Conservation (phyloP, 805 yeast species). For the Hemisphaericaspora nanyangensis region DNA sequence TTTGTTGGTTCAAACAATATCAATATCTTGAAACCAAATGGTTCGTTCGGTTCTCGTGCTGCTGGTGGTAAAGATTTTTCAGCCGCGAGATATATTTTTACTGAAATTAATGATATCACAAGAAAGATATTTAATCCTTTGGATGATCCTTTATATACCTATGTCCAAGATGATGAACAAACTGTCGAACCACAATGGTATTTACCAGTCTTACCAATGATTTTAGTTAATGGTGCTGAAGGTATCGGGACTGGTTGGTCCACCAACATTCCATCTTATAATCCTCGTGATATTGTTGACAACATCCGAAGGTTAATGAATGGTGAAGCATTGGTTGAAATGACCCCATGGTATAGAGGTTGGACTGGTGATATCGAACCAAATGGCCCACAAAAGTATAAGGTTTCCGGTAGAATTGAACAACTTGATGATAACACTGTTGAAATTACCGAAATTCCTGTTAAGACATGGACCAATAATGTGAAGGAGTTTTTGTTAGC, state of each 20-base stretch:
- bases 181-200: slow-evolving; percentile 96
- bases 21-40: slow-evolving; percentile 81
- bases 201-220: slow-evolving; percentile 88
- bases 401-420: slow-evolving; percentile 75
- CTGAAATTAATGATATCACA: slow-evolving; percentile 76
- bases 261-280: slow-evolving; percentile 84
- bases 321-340: slow-evolving; percentile 62
- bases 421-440: slow-evolving; percentile 74
- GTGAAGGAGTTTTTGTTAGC: slow-evolving; percentile 80
- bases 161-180: slow-evolving; percentile 88
- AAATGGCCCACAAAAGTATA: slow-evolving; percentile 62
- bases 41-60: slow-evolving; percentile 94
- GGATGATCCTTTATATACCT: slow-evolving; percentile 74
- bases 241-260: slow-evolving; percentile 99
- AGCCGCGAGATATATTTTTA: slow-evolving; percentile 95
- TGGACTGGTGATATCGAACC: slow-evolving; percentile 84
- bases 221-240: slow-evolving; percentile 93
- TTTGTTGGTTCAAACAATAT: slow-evolving; percentile 91
- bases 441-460: slow-evolving; percentile 90
- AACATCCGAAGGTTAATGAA: slow-evolving; percentile 73
- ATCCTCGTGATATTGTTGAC: slow-evolving; percentile 76
- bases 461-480: slow-evolving; percentile 86
- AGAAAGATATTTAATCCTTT: slow-evolving; percentile 70
- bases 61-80: slow-evolving; percentile 98
- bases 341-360: slow-evolving; percentile 94